These are phyloP conservation scores for Acacia acuminata DNA, from an alignment of 306 rosid genomes.

Conservation along the genomic window DNA sequence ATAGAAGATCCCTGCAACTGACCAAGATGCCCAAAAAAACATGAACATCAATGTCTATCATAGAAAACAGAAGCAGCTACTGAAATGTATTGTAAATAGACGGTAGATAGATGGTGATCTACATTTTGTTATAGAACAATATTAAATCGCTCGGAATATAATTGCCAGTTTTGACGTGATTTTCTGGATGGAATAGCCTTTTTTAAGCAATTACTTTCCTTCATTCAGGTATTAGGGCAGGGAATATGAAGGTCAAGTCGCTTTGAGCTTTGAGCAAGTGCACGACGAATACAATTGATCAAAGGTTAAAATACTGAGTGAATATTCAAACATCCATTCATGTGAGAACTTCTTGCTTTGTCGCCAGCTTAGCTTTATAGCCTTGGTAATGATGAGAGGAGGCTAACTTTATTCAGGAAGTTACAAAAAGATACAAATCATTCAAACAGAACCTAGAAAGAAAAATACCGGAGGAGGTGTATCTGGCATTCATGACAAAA, in stretches of 20 bases:
- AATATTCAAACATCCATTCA: background rate
- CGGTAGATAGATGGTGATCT: background rate
- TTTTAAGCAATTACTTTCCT: background rate
- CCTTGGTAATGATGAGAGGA: too few relatives aligned
- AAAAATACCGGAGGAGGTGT: background rate
- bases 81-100: background rate
- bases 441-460: background rate
- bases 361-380: too few relatives aligned
- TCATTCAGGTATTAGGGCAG: background rate
- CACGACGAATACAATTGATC: background rate
- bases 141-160: background rate
- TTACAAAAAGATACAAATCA: background rate
- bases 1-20: constrained; percentile 91
- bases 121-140: background rate
- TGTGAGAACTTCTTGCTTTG: background rate
- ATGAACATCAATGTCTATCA: background rate
- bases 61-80: background rate
- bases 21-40: constrained; percentile 10
- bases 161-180: background rate
- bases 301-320: background rate
- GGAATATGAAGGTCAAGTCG: background rate
- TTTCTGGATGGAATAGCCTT: background rate
- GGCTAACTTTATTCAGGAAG: too few relatives aligned
- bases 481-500: background rate
- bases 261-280: background rate